phyloP scores from a whole-genome alignment of 1,139 yeast genomes.

The Petasospora rhodanensis region DNA sequence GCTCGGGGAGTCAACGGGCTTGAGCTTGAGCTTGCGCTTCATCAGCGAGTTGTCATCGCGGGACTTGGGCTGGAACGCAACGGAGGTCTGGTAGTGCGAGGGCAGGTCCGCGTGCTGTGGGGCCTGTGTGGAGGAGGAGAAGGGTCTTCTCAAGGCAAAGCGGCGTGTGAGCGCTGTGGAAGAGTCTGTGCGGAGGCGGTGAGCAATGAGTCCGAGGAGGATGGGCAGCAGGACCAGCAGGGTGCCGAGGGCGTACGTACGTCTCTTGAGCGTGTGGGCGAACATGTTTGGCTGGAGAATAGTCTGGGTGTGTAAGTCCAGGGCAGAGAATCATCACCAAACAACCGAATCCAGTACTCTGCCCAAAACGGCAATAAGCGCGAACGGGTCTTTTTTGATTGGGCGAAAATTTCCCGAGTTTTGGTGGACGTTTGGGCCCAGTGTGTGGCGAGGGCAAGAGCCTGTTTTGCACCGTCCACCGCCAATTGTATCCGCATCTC shows the following conservation, averaged over 20 bases:
- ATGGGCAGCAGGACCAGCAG: conserved; percentile 8
- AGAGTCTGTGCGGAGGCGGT: conserved; percentile 7
- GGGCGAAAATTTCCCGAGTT: conserved; percentile 6
- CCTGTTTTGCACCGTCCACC: no score
- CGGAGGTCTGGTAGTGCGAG: conserved; percentile 50
- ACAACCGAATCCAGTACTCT: not conserved
- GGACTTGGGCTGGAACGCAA: conserved; percentile 71
- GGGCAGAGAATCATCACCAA: no score
- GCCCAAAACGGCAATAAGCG: conserved; percentile 4
- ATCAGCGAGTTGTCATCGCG: conserved; percentile 41
- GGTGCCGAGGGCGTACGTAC: conserved; percentile 22
- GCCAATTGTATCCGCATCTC: no score
- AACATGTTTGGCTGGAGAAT: no score
- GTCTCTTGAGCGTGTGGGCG: conserved; percentile 16
- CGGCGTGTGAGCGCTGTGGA: conserved; percentile 8
- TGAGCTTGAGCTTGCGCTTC: conserved; percentile 30
- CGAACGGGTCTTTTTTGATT: conserved; percentile 3
- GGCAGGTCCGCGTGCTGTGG: conserved; percentile 12
- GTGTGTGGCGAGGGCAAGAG: no score
- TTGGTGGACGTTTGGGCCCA: conserved; percentile 7
- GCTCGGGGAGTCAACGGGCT: conserved; percentile 45
- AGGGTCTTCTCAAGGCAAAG: conserved; percentile 9
- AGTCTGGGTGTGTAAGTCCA: no score
- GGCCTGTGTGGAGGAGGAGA: conserved; percentile 12
- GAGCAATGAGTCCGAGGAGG: conserved; percentile 19